These are phyloP conservation scores for Nepenthes mirabilis DNA, from an alignment of 148 eudicot genomes.

Conservation along the genomic window DNA sequence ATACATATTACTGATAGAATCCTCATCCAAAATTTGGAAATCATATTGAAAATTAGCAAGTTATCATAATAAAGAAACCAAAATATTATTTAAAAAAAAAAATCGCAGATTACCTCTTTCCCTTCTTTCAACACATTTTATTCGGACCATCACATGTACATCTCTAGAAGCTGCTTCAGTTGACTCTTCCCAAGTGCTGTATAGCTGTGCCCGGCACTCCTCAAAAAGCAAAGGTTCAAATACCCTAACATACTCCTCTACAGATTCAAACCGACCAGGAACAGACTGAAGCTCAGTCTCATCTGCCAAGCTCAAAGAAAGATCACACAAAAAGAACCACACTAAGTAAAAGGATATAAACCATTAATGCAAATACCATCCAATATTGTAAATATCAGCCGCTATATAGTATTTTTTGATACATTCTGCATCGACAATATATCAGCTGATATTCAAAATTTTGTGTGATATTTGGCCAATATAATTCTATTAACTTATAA, in stretches of 20 bases:
- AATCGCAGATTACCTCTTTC: slow-evolving; percentile 60
- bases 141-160: slow-evolving; percentile 59
- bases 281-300: slow-evolving; percentile 92
- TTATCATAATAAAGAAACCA: not conserved
- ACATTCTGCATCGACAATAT: too few relatives aligned
- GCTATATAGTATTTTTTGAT: too few relatives aligned
- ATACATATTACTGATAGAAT: not conserved
- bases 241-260: slow-evolving; percentile 84
- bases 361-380: too few relatives aligned
- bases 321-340: not conserved
- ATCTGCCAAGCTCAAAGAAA: slow-evolving; percentile 37
- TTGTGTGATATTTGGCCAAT: too few relatives aligned
- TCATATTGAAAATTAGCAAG: not conserved
- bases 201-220: slow-evolving; percentile 96
- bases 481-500: too few relatives aligned
- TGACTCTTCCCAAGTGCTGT: slow-evolving; percentile 97
- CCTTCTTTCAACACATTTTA: slow-evolving; percentile 75
- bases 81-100: not conserved
- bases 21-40: not conserved
- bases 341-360: not conserved
- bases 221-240: slow-evolving; percentile 97
- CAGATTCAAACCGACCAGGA: slow-evolving; percentile 91
- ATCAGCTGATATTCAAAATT: too few relatives aligned
- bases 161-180: slow-evolving; percentile 61
- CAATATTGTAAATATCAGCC: too few relatives aligned